Evolutionary conservation across 495 filamentous ascomycete species (phyloP), one percentile per base, ranked within the genome.

Genomic region (Aspergillus sparsus): DNA sequence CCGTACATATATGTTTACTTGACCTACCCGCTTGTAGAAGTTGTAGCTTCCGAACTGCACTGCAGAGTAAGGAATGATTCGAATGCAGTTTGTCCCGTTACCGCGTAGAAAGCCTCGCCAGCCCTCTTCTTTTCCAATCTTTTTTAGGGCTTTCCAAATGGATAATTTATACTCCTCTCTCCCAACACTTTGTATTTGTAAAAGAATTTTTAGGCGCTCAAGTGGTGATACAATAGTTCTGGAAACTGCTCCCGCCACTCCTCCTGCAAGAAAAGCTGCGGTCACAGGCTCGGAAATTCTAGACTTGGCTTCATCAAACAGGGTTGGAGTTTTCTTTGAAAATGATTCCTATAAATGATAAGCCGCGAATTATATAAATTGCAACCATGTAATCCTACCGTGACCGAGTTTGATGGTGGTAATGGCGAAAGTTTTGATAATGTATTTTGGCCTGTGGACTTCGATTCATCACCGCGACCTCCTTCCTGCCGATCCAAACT

Each of bases 1-100:
- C 21, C 21, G 3, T 27, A 3, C 21, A 27, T 27, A 27, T 27
- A 27, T 27, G 6, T 55, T 15, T 13, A 21, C 8, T 21, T 16
- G 6, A 78, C 86, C 71, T 77, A 96, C 93, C 79, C 86, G 84
- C 77, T 96, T 97, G 74, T 98, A 98, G 62, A 98, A 88, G 69
- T 93, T 97, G 73, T 98, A 98, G 68, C 91, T 93, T 42, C 93
- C 91, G 76, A 98, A 98, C 71, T 98, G 94, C 21, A 98, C 94
- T 1, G 94, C 94, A 42, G 92, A 97, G 73, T 98, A 98, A 11
- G 94, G 94, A 42, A 98, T 90, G 55, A 98, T 98, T 51, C 94
- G 89, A 66, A 98, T 92, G 76, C 94, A 98, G 74, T 98, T 98
- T 46, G 92, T 96, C 55, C 94, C 94, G 70, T 98, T 98, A 33